Conservation (phyloP, 805 yeast genomes). For the Zygotorulaspora danielsina region DNA sequence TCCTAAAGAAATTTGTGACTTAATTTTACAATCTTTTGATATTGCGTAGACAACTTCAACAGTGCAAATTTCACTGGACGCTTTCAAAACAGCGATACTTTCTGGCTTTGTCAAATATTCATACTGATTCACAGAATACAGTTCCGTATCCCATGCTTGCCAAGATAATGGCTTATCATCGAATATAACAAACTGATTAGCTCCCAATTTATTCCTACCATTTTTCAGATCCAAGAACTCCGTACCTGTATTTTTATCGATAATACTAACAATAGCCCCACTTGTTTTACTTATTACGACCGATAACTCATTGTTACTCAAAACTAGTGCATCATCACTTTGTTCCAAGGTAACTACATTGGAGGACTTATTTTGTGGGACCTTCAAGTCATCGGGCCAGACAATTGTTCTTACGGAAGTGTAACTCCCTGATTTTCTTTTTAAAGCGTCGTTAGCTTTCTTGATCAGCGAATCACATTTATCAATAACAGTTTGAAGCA, state of each 20-base stretch:
- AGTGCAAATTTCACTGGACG: conserved; percentile 54
- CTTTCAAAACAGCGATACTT: conserved; percentile 36
- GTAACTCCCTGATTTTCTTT: conserved; percentile 7
- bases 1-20: conserved; percentile 64
- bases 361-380: conserved; percentile 28
- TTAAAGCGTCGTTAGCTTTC: conserved; percentile 45
- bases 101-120: conserved; percentile 41
- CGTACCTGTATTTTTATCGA: conserved; percentile 52
- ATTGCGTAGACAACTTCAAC: conserved; percentile 59
- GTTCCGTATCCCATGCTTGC: conserved; percentile 98
- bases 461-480: conserved; percentile 50
- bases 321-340: conserved; percentile 39
- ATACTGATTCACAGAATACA: conserved; percentile 74
- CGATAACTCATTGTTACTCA: conserved; percentile 58
- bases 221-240: conserved; percentile 62
- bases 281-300: conserved; percentile 54
- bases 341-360: conserved; percentile 7
- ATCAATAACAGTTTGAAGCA: conserved; percentile 55
- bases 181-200: conserved; percentile 75
- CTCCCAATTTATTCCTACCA: conserved; percentile 57
- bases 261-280: conserved; percentile 58
- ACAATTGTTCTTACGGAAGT: conserved; percentile 51
- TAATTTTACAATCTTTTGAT: conserved; percentile 53
- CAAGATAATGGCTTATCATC: conserved; percentile 87
- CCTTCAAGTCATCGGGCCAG: conserved; percentile 46